These are phyloP conservation scores for Balamuthia mandrillaris DNA, from an alignment of 208 protist species.

Conservation along the genomic window DNA sequence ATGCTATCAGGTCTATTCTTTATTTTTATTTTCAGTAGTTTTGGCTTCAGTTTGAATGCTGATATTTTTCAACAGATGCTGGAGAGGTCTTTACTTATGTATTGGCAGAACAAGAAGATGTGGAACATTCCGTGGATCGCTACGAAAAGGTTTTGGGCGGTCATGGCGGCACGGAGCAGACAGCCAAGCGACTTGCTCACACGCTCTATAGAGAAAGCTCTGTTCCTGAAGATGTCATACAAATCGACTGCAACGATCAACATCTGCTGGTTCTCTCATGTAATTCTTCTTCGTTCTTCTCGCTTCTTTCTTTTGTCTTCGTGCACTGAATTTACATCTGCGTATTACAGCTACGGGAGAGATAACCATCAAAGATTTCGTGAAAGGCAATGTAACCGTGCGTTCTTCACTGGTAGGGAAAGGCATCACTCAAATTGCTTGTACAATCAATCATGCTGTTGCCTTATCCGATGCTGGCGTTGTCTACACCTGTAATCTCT, in stretches of 20 bases:
- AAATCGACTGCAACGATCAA: constrained; percentile 5
- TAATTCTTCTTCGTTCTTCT: neutral
- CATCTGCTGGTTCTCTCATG: neutral
- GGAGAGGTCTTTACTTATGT: too few relatives aligned
- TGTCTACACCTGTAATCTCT: neutral
- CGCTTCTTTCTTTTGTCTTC: neutral
- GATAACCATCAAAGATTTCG: neutral
- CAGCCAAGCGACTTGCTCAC: neutral
- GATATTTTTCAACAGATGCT: too few relatives aligned
- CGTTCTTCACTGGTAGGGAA: neutral
- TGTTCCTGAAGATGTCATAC: neutral
- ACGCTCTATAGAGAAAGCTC: constrained; percentile 4
- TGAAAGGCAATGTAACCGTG: neutral
- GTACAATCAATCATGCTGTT: neutral
- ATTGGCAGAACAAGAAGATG: too few relatives aligned
- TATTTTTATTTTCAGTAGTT: too few relatives aligned
- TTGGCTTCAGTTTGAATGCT: too few relatives aligned
- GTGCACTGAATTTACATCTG: neutral
- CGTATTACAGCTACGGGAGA: neutral
- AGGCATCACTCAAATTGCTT: neutral
- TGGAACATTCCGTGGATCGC: too few relatives aligned
- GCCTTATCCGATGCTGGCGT: neutral
- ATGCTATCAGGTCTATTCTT: too few relatives aligned
- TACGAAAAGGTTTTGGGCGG: too few relatives aligned
- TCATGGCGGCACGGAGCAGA: neutral